phyloP scores from a whole-genome alignment of 768 basidiomycete genomes.

The Amanita thiersii region DNA sequence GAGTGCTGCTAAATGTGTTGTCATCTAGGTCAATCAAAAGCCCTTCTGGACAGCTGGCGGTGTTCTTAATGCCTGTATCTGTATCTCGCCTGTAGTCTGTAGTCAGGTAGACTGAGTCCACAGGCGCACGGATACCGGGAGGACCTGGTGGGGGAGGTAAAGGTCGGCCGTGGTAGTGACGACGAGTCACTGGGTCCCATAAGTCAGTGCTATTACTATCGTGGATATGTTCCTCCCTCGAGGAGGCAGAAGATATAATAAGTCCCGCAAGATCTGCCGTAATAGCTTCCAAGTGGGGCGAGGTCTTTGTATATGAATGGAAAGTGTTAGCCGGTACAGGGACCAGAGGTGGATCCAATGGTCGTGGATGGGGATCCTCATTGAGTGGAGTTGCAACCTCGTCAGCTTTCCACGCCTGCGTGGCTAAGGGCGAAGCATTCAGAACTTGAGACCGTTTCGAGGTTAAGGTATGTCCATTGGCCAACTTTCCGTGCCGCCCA shows the following conservation, averaged over 20 bases:
- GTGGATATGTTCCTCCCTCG: constrained; percentile 1
- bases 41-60: constrained; percentile 5
- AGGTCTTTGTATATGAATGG: too few relatives aligned
- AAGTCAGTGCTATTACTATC: constrained; percentile 1
- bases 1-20: constrained; percentile 4
- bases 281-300: too few relatives aligned
- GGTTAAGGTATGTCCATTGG: constrained; percentile 1
- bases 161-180: constrained; percentile 6
- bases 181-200: background rate
- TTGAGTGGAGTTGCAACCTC: background rate
- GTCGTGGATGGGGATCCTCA: background rate
- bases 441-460: constrained; percentile 7
- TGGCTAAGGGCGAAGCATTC: constrained; percentile 5
- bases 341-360: constrained; percentile 4
- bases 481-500: constrained; percentile 1
- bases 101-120: background rate
- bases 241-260: too few relatives aligned
- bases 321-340: too few relatives aligned
- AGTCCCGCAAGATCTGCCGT: too few relatives aligned
- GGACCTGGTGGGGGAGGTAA: constrained; percentile 2
- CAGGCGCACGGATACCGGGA: background rate
- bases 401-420: constrained; percentile 6
- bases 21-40: constrained; percentile 8
- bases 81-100: background rate
- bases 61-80: background rate